These are phyloP conservation scores for Colletotrichum zoysiae DNA, from an alignment of 2,329 filamentous ascomycete species.

Conservation along the genomic window DNA sequence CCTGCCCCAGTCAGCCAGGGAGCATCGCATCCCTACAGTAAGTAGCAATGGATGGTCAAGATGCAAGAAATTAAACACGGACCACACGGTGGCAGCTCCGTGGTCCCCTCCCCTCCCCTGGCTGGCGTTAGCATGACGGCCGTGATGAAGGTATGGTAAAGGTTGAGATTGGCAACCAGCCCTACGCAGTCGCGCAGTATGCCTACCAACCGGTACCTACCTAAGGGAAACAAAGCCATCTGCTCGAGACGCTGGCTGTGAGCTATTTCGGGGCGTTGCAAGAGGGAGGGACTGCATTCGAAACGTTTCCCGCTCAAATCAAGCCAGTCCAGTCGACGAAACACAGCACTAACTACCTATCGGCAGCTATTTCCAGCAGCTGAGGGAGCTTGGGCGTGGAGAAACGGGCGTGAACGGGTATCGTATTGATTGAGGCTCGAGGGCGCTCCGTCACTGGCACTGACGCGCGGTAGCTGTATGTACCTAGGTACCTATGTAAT, in stretches of 20 bases:
- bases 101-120: neutral
- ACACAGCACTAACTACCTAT: neutral
- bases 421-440: constrained; percentile 24
- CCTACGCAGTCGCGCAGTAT: neutral
- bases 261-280: constrained; percentile 21
- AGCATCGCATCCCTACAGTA: constrained; percentile 4
- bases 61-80: constrained; percentile 33
- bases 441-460: neutral
- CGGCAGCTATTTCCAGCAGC: constrained; percentile 23
- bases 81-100: constrained; percentile 16
- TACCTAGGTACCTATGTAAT: too few relatives aligned
- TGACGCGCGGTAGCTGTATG: neutral
- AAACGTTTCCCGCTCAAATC: constrained; percentile 12
- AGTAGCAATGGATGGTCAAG: constrained; percentile 19
- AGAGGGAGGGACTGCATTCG: constrained; percentile 8
- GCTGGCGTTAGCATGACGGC: constrained; percentile 34
- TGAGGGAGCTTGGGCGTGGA: neutral
- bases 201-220: too few relatives aligned
- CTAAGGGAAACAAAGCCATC: constrained; percentile 24
- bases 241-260: constrained; percentile 13
- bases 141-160: constrained; percentile 27
- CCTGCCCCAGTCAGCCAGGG: constrained; percentile 14
- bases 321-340: neutral
- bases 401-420: constrained; percentile 9
- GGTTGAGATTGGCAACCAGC: constrained; percentile 14